Base-by-base conservation (phyloP, 805 yeast genomes). In the Saccharomycopsis microspora region DNA sequence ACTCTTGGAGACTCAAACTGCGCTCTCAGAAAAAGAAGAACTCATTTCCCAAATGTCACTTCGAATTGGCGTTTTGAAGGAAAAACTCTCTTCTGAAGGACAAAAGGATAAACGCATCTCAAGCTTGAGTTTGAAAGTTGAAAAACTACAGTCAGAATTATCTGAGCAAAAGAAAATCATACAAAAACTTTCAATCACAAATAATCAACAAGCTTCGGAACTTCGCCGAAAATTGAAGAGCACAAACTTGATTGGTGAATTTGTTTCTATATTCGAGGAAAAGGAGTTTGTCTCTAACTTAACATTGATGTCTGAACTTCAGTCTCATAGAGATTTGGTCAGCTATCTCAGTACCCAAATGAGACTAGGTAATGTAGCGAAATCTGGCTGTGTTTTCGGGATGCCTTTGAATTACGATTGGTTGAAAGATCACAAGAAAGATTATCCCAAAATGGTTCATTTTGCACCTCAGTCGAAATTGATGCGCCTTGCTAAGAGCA, bases 261-360 rank as follows among this genome's bases (percentile, higher is more conserved):
- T 47, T 33, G 27, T 11, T 11, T 33, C 51, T 4, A 47, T 47
- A 9, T 47, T 39, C 27, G 51, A 47, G 31, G 51, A 43, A 28
- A 47, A 47, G 29, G 51, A 47, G 41, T 47, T 47, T 28, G 30
- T 50, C 6, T 39, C 44, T 5, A 43, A 43, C 5, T 28, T 47
- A 8, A 43, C 44, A 5, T 33, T 47, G 32, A 43, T 47, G 47
- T 44, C 51, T 4, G 47, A 47, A 35, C 3, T 47, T 3, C 51
- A 47, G 37, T 32, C 47, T 5, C 43, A 35, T 40, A n/a, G 47
- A 31, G 40, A 47, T 35, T 31, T 47, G 8, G 47, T 44, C 3
- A 10, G 11, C 11, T 44, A 47, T 30, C 31, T 43, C 9, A 41
- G 44, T 5, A 29, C 10, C 4, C 39, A 40, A n/a, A 8, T 27